Evolutionary conservation across 805 yeast species (phyloP).

Genomic region (Candida multigemmis): DNA sequence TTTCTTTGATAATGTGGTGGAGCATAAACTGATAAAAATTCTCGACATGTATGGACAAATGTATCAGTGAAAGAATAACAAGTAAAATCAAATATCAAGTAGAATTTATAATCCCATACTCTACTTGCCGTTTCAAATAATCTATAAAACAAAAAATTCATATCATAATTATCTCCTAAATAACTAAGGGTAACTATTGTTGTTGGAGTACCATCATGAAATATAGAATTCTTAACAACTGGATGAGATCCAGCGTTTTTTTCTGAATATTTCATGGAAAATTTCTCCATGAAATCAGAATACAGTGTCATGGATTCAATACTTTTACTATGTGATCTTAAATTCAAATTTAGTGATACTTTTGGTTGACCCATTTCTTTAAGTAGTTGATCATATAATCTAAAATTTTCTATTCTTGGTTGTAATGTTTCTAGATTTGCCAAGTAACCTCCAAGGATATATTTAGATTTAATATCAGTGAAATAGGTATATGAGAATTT

Average conservation of each 20-base stretch:
- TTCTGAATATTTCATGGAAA: conserved; percentile 46
- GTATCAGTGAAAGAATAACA: conserved; percentile 32
- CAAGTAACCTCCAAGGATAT: conserved; percentile 14
- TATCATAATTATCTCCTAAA: conserved; percentile 24
- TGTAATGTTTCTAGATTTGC: conserved; percentile 8
- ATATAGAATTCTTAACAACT: conserved; percentile 54
- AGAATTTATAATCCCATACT: conserved; percentile 62
- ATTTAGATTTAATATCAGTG: conserved; percentile 18
- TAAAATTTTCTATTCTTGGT: conserved; percentile 16
- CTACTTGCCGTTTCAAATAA: conserved; percentile 57
- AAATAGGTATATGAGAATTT: conserved; percentile 29
- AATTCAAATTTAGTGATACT: conserved; percentile 18
- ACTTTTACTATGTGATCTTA: conserved; percentile 6
- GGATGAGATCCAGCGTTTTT: conserved; percentile 27
- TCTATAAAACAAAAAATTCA: conserved; percentile 48
- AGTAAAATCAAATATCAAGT: conserved; percentile 62
- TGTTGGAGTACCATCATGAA: conserved; percentile 66
- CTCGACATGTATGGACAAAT: conserved; percentile 16
- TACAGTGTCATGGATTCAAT: conserved; percentile 47
- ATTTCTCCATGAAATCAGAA: conserved; percentile 67
- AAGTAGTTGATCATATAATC: conserved; percentile 38
- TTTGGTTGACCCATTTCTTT: conserved; percentile 51
- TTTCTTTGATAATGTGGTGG: conserved; percentile 45
- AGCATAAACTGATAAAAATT: conserved; percentile 32
- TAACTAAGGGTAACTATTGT: conserved; percentile 41